Conservation (phyloP, 768 basidiomycete genomes). For the Pisolithus marmoratus region DNA sequence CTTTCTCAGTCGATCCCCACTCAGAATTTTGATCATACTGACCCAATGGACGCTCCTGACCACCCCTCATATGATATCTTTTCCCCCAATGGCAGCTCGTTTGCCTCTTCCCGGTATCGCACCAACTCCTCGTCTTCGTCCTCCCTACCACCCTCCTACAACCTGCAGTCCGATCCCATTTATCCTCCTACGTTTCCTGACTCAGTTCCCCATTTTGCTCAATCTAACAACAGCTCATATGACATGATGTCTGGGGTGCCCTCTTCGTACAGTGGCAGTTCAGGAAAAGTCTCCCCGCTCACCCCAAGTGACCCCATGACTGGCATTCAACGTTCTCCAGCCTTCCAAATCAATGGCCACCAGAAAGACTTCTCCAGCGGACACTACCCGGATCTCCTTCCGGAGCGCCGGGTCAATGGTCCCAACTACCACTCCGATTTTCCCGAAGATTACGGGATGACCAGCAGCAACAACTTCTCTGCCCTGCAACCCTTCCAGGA, state of each 20-base stretch:
- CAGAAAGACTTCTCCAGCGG: slow-evolving; percentile 53
- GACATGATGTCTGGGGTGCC: slow-evolving; percentile 60
- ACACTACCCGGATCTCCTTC: slow-evolving; percentile 53
- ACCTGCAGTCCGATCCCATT: slow-evolving; percentile 48
- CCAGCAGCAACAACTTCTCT: slow-evolving; percentile 40
- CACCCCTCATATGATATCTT: slow-evolving; percentile 64
- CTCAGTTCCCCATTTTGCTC: slow-evolving; percentile 51
- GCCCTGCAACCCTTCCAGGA: slow-evolving; percentile 57
- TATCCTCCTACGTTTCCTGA: slow-evolving; percentile 62
- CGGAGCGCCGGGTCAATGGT: slow-evolving; percentile 50
- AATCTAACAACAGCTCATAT: slow-evolving; percentile 50
- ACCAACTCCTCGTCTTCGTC: slow-evolving; percentile 69
- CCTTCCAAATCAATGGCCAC: slow-evolving; percentile 38
- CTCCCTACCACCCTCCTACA: slow-evolving; percentile 54
- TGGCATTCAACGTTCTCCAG: slow-evolving; percentile 49
- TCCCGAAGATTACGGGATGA: slow-evolving; percentile 57
- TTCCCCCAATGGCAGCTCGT: slow-evolving; percentile 40
- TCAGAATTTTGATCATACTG: slow-evolving; percentile 45
- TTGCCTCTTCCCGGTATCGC: slow-evolving; percentile 59
- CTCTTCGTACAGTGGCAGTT: slow-evolving; percentile 52
- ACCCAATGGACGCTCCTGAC: slow-evolving; percentile 52
- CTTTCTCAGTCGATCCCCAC: slow-evolving; percentile 29
- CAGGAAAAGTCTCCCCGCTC: slow-evolving; percentile 72
- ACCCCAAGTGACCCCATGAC: slow-evolving; percentile 62
- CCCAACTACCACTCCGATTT: slow-evolving; percentile 54